phyloP scores from a whole-genome alignment of 768 basidiomycete species.

The Coprinellus micaceus region DNA sequence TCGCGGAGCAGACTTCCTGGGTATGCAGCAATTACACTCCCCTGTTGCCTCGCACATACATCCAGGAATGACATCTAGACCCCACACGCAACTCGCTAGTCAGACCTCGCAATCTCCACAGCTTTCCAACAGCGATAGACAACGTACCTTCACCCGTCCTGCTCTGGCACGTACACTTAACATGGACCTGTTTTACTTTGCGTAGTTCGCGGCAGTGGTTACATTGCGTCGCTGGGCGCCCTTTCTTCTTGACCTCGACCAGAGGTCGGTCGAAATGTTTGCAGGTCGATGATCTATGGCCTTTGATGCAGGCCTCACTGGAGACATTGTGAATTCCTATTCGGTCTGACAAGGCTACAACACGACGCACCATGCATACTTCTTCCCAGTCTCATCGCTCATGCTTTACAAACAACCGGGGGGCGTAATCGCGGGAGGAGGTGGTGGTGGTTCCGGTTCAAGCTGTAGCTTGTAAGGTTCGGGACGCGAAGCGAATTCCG shows the following conservation, averaged over 20 bases:
- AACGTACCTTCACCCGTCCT: background rate
- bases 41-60: too few species aligned
- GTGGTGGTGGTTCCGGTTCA: too few species aligned
- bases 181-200: conserved; percentile 81
- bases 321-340: background rate
- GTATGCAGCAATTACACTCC: too few species aligned
- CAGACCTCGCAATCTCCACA: background rate
- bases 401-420: too few species aligned
- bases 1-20: too few species aligned
- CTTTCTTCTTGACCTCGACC: conserved; percentile 91
- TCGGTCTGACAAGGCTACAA: background rate
- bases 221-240: conserved; percentile 88
- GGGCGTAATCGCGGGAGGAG: too few species aligned
- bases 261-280: conserved; percentile 84
- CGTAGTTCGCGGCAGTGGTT: conserved; percentile 80
- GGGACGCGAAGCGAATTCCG: too few species aligned
- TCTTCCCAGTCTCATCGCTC: background rate
- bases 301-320: conserved; percentile 91
- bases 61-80: background rate
- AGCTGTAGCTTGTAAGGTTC: too few species aligned
- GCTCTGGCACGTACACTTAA: conserved; percentile 51
- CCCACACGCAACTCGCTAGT: background rate
- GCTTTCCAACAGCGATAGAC: background rate
- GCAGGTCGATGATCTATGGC: conserved; percentile 85
- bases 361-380: background rate